Evolutionary conservation across 1,284 basidiomycete genomes (phyloP), one percentile per base, ranked within the genome.

Genomic region (Puccinia novopanici): DNA sequence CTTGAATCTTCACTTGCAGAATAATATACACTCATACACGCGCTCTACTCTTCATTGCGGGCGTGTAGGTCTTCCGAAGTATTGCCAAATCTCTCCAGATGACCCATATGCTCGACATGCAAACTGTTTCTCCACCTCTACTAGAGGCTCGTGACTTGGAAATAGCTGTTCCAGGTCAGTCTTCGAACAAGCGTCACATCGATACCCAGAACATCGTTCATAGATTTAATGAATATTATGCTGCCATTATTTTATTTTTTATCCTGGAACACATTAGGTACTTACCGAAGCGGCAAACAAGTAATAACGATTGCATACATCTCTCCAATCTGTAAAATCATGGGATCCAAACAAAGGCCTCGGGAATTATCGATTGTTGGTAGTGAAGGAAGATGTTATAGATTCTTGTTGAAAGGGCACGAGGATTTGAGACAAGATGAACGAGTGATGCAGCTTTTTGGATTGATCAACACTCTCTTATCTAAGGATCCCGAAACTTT

Each of bases 371-470:
- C 91, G 55, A 88, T 99, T 83, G 92, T 91, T 84, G 97, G 97
- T 15, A 92, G 91, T 82, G 96, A 99, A 86, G 95, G 94, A 22
- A 90, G 91, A 84, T 95, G 98, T 83, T 98, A 99, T 85, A 92
- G 95, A 84, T 99, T 95, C 85, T 84, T 90, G 72, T 89, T 99
- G 82, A 99, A 99, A 89, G 93, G 93, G n/a, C 96, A 98, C 87
- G 97, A 99, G 87, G 97, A 99, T 87, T 88, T 99, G 82, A 94
- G 97, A 75, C 97, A 99, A 87, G 97, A 99, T 86, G 97, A 99
- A 86, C 90, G 97, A 82, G 97, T 99, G 81, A 99, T 99, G 97
- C 97, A 99, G 86, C 89, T 99, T 15, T 99, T 99, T 86, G 93
- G 96, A 81, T 90, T 99, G 75, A 93, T 99, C 85, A 99, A 99